Evolutionary conservation across 148 eudicot genomes (phyloP).

Genomic region (Talinum fruticosum): DNA sequence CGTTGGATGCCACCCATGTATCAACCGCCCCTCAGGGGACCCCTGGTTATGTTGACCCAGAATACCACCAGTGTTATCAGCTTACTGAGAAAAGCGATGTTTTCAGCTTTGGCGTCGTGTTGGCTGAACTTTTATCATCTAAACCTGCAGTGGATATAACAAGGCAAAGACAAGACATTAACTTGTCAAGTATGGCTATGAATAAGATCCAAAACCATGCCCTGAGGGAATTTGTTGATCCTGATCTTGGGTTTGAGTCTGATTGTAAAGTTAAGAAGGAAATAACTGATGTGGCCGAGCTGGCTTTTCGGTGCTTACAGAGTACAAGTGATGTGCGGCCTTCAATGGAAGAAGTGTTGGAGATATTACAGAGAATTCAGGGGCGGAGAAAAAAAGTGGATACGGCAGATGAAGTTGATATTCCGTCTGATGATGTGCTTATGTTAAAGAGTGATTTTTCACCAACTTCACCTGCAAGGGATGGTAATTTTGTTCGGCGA

Average conservation of each 20-base stretch:
- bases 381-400: not conserved
- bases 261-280: slow-evolving; percentile 11
- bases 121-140: slow-evolving; percentile 26
- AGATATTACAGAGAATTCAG: not conserved
- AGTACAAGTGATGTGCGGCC: slow-evolving; percentile 17
- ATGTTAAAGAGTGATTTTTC: slow-evolving; percentile 24
- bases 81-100: slow-evolving; percentile 25
- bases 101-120: slow-evolving; percentile 24
- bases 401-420: slow-evolving; percentile 26
- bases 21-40: slow-evolving; percentile 33
- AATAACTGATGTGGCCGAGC: slow-evolving; percentile 21
- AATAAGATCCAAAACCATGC: slow-evolving; percentile 17
- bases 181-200: slow-evolving; percentile 24
- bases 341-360: slow-evolving; percentile 12
- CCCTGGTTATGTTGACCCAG: slow-evolving; percentile 30
- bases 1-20: slow-evolving; percentile 21
- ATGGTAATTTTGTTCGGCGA: slow-evolving; percentile 11
- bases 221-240: slow-evolving; percentile 25
- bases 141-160: slow-evolving; percentile 29
- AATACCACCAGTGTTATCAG: slow-evolving; percentile 29
- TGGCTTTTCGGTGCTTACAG: slow-evolving; percentile 26
- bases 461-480: slow-evolving; percentile 25
- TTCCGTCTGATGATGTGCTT: slow-evolving; percentile 26
- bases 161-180: slow-evolving; percentile 24
- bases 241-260: slow-evolving; percentile 14